These are phyloP conservation scores for Pugionium cornutum DNA, from an alignment of 345 rosid genomes.

Conservation along the genomic window DNA sequence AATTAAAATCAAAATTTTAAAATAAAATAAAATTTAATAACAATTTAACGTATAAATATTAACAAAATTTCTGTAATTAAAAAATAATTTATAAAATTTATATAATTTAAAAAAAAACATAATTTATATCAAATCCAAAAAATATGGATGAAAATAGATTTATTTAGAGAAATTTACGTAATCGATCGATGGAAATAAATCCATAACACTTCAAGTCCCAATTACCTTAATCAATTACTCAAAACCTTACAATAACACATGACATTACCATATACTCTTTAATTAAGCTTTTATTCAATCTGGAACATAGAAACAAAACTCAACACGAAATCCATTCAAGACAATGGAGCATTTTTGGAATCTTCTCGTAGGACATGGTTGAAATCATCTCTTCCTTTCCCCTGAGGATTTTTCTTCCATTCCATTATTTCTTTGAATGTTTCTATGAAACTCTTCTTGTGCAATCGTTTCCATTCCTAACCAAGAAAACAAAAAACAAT, in stretches of 20 bases:
- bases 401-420: conserved; percentile 58
- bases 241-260: not conserved
- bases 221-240: too few species aligned
- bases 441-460: conserved; percentile 57
- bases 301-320: conserved; percentile 7
- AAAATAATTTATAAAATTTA: too few species aligned
- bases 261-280: not conserved
- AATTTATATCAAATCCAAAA: too few species aligned
- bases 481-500: not conserved
- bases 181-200: too few species aligned
- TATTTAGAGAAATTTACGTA: too few species aligned
- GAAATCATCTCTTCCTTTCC: conserved; percentile 50
- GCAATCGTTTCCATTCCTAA: conserved; percentile 68
- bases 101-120: too few species aligned
- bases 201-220: too few species aligned
- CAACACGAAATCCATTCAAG: conserved; percentile 12
- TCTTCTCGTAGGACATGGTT: not conserved
- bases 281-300: conserved; percentile 13
- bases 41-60: too few species aligned
- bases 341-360: not conserved
- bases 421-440: conserved; percentile 54
- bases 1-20: too few species aligned
- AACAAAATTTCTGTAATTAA: too few species aligned
- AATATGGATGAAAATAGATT: too few species aligned
- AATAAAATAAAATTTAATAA: too few species aligned